Conservation (phyloP, 164 flowering plant genomes). For the Macadamia integrifolia region DNA sequence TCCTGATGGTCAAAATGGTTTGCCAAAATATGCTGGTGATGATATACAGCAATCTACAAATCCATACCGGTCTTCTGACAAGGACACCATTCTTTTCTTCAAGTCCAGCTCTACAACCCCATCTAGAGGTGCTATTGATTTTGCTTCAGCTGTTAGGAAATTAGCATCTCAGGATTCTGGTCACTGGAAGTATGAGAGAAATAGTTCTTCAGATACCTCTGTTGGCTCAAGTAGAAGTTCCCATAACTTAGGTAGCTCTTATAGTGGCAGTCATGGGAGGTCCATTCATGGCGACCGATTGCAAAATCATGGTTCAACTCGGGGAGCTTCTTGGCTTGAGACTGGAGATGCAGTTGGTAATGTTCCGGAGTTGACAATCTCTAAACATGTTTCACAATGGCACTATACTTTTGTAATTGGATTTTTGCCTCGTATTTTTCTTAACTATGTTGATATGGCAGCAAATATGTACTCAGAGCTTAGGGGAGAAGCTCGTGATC, state of each 20-base stretch:
- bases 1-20: conserved; percentile 43
- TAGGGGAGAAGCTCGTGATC: conserved; percentile 94
- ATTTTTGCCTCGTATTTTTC: conserved; percentile 18
- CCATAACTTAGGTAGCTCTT: conserved; percentile 48
- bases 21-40: conserved; percentile 46
- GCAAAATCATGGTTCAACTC: conserved; percentile 59
- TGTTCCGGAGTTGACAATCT: conserved; percentile 18
- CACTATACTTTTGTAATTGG: conserved; percentile 8
- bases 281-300: conserved; percentile 48
- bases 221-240: conserved; percentile 83
- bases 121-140: conserved; percentile 62
- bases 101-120: conserved; percentile 52
- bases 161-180: conserved; percentile 73
- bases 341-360: conserved; percentile 99
- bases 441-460: conserved; percentile 57
- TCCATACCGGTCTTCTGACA: conserved; percentile 51
- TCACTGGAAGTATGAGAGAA: conserved; percentile 75
- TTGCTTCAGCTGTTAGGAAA: conserved; percentile 90
- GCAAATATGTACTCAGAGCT: conserved; percentile 84
- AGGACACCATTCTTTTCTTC: conserved; percentile 59
- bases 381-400: conserved; percentile 10
- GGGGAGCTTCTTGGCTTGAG: conserved; percentile 90
- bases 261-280: conserved; percentile 46
- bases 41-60: conserved; percentile 45
- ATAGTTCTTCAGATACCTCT: conserved; percentile 46